Base-by-base conservation (phyloP, 2,329 filamentous ascomycete genomes). In the Hymenoscyphus scutula region DNA sequence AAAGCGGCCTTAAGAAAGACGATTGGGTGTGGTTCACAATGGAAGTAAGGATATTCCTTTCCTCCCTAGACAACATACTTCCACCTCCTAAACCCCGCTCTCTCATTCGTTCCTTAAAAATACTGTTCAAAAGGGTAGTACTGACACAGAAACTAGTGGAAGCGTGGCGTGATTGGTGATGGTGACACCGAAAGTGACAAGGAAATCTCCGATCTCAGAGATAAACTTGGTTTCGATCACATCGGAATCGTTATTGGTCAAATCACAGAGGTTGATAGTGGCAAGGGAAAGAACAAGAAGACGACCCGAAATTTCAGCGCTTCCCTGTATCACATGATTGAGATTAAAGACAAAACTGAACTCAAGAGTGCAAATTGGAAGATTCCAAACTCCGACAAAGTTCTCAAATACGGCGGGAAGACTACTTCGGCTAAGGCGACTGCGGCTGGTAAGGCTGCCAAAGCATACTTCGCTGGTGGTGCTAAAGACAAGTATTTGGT, bases 171-270 rank as follows among this genome's bases (percentile, higher is more conserved):
- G 4, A 25, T 51, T 5, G 45, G 45, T 23, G 19, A 51, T 23
- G 45, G 45, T 10, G 45, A 25, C 45, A 51, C 45, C 2, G 53
- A 55, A 25, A 55, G 27, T n/a, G 27, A 32, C 23, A 25, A 55
- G 3, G 53, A 55, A 32, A 17, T 55, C 15, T 30, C 53, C 15
- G 23, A 55, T 19, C 53, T 30, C 3, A 30, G 53, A 34, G n/a
- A 55, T 8, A 23, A 32, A 55, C 25, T 55, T 30, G 53, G 25
- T 15, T 55, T 55, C n/a, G 53, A 55, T 32, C 53, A 55, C 27
- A 55, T 55, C 7, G 53, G 53, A 8, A 32, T 55, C 13, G 30
- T 55, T 23, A 13, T 55, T 27, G 53, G 53, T n/a, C 27, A 55
- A 23, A 29, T 55, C 17, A 55, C 10, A 7, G 53, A 55, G 27